Conservation (phyloP, 305 asterid genomes). For the Euphrasia arctica region DNA sequence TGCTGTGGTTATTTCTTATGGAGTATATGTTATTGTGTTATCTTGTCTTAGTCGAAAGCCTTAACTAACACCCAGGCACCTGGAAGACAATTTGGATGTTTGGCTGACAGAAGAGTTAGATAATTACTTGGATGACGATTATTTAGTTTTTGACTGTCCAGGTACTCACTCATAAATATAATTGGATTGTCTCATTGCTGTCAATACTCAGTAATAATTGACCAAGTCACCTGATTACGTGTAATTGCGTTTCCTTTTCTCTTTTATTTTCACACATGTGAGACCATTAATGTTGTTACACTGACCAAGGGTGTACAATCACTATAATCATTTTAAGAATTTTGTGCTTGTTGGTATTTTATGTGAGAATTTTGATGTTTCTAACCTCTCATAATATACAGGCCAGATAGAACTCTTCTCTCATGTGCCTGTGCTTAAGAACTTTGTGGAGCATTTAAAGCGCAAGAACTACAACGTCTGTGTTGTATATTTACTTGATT, state of each 20-base stretch:
- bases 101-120: constrained; percentile 95
- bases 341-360: neutral
- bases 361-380: constrained; percentile 23
- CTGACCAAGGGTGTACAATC: neutral
- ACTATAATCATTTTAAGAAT: neutral
- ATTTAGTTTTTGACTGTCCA: constrained; percentile 94
- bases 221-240: neutral
- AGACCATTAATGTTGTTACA: neutral
- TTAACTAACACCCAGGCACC: constrained; percentile 64
- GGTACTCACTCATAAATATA: constrained; percentile 38
- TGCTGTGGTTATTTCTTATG: neutral
- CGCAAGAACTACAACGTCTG: constrained; percentile 81
- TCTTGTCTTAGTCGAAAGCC: constrained; percentile 32
- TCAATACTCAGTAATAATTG: neutral
- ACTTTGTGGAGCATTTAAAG: constrained; percentile 75
- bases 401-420: constrained; percentile 96
- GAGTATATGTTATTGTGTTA: neutral
- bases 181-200: neutral
- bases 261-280: neutral
- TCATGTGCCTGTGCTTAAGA: constrained; percentile 89
- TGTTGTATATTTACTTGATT: constrained; percentile 89
- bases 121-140: constrained; percentile 89
- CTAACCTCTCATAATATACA: constrained; percentile 33
- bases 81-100: constrained; percentile 88
- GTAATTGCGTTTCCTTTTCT: neutral